Conservation (phyloP, 495 filamentous ascomycete genomes). For the Jackrogersella minutella region DNA sequence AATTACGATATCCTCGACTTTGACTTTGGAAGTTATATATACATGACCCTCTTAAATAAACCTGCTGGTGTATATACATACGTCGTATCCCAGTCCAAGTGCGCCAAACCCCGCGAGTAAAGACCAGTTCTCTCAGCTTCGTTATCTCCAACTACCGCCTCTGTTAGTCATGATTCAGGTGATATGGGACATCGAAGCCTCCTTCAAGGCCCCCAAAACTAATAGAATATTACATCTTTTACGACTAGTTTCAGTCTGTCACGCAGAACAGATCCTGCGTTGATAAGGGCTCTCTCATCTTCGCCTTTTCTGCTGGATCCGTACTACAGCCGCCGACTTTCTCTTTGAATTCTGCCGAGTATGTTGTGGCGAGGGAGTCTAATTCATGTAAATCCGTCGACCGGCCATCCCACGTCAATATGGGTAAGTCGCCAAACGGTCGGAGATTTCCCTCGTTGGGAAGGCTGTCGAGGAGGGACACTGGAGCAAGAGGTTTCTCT, state of each 20-base stretch:
- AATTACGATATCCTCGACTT: conserved; percentile 4
- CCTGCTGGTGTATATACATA: conserved; percentile 22
- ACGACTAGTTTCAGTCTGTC: conserved; percentile 5
- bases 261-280: conserved; percentile 47
- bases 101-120: conserved; percentile 19
- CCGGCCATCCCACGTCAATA: conserved; percentile 54
- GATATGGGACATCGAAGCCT: conserved; percentile 22
- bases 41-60: conserved; percentile 26
- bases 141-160: conserved; percentile 10
- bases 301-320: conserved; percentile 35
- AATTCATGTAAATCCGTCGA: conserved; percentile 44
- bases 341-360: conserved; percentile 51
- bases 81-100: conserved; percentile 2
- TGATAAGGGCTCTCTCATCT: conserved; percentile 23
- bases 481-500: conserved; percentile 43
- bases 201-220: background rate
- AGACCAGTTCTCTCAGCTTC: background rate
- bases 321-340: conserved; percentile 51
- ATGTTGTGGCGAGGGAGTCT: conserved; percentile 49
- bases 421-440: conserved; percentile 49
- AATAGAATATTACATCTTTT: background rate
- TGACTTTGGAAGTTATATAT: conserved; percentile 24
- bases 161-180: background rate
- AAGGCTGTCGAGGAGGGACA: conserved; percentile 50
- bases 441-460: conserved; percentile 46